phyloP scores from a whole-genome alignment of 73 alveolate genomes.

The Tetrahymena malaccensis region DNA sequence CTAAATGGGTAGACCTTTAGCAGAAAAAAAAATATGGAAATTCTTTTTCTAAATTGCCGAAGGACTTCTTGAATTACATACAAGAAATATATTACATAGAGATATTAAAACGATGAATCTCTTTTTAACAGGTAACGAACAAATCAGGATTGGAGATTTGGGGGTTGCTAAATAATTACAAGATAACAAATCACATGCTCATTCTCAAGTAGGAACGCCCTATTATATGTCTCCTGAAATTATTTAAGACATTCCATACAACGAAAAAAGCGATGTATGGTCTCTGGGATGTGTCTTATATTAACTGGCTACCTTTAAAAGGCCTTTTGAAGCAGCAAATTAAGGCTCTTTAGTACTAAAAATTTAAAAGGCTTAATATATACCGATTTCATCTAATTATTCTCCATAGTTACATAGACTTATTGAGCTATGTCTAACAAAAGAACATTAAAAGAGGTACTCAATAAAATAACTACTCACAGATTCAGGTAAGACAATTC shows the following conservation, averaged over 20 bases:
- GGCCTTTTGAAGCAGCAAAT: conserved; percentile 56
- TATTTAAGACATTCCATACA: conserved; percentile 26
- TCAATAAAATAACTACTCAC: not conserved
- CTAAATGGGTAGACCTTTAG: conserved; percentile 54
- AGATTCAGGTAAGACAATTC: not conserved
- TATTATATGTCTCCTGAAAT: conserved; percentile 56
- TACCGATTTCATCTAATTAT: not conserved
- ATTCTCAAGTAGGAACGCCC: conserved; percentile 52
- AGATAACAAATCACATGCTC: not conserved
- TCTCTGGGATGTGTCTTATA: conserved; percentile 48
- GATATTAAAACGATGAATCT: conserved; percentile 72
- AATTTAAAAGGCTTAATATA: not conserved
- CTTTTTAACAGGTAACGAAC: conserved; percentile 58
- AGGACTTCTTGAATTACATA: conserved; percentile 79
- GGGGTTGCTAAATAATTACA: conserved; percentile 57
- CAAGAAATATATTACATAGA: conserved; percentile 77
- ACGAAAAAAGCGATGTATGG: conserved; percentile 36
- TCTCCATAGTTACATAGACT: not conserved
- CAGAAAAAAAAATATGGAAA: conserved; percentile 78
- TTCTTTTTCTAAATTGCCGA: conserved; percentile 72
- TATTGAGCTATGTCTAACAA: not conserved
- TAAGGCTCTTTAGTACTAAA: not conserved
- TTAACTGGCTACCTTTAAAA: conserved; percentile 70
- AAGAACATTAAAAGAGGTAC: not conserved
- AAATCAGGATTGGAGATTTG: conserved; percentile 72